Conservation (phyloP, 2,329 filamentous ascomycete genomes). For the Trichoderma brevicompactum region DNA sequence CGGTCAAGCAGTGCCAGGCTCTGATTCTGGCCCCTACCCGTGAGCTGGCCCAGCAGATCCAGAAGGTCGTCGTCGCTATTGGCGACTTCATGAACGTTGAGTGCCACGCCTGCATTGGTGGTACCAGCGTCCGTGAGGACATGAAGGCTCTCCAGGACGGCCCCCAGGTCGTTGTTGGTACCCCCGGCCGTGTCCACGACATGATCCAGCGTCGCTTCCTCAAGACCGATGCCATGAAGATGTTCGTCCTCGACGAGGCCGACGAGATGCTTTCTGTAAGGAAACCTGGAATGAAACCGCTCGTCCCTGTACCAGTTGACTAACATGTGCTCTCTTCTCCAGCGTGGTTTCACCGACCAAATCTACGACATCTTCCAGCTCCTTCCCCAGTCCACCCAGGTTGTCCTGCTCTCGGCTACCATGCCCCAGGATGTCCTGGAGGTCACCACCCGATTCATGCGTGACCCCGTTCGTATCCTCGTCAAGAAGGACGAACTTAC, state of each 20-base stretch:
- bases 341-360: slow-evolving; percentile 99
- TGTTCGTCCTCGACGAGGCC: slow-evolving; percentile 99
- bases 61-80: slow-evolving; percentile 93
- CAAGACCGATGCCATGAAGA: slow-evolving; percentile 98
- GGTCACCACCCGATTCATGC: slow-evolving; percentile 99
- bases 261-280: slow-evolving; percentile 96
- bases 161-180: slow-evolving; percentile 96
- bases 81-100: slow-evolving; percentile 99
- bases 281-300: not conserved
- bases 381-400: slow-evolving; percentile 95
- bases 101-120: slow-evolving; percentile 99
- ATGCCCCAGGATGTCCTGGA: slow-evolving; percentile 99
- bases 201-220: slow-evolving; percentile 99
- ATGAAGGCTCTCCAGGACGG: slow-evolving; percentile 97
- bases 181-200: slow-evolving; percentile 96
- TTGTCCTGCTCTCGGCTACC: slow-evolving; percentile 95
- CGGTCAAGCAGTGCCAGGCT: slow-evolving; percentile 95
- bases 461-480: slow-evolving; percentile 96
- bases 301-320: slow-evolving; percentile 42
- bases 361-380: slow-evolving; percentile 99
- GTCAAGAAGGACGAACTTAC: slow-evolving; percentile 99
- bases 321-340: slow-evolving; percentile 28
- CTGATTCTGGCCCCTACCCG: slow-evolving; percentile 97
- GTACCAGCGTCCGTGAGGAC: slow-evolving; percentile 96
- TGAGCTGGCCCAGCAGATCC: slow-evolving; percentile 98